Conservation (phyloP, 2,329 filamentous ascomycete genomes). For the Emydomyces testavorans region DNA sequence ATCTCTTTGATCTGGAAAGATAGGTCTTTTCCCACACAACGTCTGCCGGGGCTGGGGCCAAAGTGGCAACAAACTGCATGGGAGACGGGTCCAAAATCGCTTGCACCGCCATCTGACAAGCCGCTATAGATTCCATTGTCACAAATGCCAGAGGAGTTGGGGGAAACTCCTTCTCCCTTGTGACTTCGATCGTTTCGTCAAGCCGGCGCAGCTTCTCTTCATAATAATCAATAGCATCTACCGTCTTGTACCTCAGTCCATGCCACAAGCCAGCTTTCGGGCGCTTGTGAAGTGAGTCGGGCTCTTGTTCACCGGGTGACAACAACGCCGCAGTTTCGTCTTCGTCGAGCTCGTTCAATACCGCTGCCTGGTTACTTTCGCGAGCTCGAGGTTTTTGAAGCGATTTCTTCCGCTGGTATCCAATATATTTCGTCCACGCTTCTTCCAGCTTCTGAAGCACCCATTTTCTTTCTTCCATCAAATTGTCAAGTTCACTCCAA, state of each 20-base stretch:
- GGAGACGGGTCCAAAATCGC: conserved; percentile 85
- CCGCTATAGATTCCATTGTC: conserved; percentile 90
- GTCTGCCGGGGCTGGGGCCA: conserved; percentile 78
- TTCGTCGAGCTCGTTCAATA: conserved; percentile 21
- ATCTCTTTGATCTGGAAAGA: conserved; percentile 58
- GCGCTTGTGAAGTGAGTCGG: conserved; percentile 38
- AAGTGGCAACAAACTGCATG: conserved; percentile 69
- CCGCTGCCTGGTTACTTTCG: conserved; percentile 21
- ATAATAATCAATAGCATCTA: conserved; percentile 91
- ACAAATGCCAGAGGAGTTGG: conserved; percentile 83
- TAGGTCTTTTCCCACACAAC: conserved; percentile 97
- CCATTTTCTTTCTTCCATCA: conserved; percentile 56
- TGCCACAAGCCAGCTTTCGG: conserved; percentile 68
- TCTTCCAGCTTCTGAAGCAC: conserved; percentile 66
- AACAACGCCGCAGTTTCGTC: conserved; percentile 52
- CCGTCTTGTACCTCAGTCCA: conserved; percentile 61
- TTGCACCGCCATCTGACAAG: conserved; percentile 90
- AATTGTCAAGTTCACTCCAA: conserved; percentile 68
- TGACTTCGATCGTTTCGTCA: conserved; percentile 60
- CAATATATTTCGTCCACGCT: conserved; percentile 68
- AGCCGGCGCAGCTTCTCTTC: conserved; percentile 69
- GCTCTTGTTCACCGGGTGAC: conserved; percentile 31
- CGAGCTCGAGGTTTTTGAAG: conserved; percentile 26
- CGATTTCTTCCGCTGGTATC: conserved; percentile 42
- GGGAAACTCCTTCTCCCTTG: conserved; percentile 63